phyloP scores from a whole-genome alignment of 1,284 basidiomycete genomes.

The Mycosarcoma mackinlayi region DNA sequence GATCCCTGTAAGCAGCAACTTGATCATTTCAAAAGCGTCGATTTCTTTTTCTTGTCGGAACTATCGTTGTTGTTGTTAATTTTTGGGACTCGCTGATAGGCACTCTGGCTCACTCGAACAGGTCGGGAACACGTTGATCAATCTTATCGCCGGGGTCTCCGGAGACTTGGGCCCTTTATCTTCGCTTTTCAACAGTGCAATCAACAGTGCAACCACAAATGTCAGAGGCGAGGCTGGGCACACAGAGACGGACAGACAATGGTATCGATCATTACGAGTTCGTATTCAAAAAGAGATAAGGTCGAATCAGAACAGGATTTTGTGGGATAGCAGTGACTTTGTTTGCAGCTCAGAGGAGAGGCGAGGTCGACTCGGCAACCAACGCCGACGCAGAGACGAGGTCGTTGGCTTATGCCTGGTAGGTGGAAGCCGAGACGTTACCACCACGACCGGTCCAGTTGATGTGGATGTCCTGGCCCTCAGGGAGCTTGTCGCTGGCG shows the following conservation, averaged over 20 bases:
- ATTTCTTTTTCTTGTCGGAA: slow-evolving; percentile 5
- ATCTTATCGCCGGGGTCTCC: too few relatives aligned
- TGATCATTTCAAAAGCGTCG: too few relatives aligned
- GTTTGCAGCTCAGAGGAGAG: neutral
- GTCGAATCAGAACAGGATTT: slow-evolving; percentile 1
- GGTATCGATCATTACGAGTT: neutral
- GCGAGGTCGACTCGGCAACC: neutral
- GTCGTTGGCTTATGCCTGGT: slow-evolving; percentile 87
- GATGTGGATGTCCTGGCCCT: slow-evolving; percentile 80
- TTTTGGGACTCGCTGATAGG: too few relatives aligned
- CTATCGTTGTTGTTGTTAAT: neutral
- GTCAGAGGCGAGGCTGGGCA: neutral
- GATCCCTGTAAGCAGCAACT: slow-evolving; percentile 42
- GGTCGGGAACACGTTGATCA: too few relatives aligned
- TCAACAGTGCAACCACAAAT: too few relatives aligned
- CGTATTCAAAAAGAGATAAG: slow-evolving; percentile 4
- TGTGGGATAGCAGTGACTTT: slow-evolving; percentile 2
- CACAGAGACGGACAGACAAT: neutral
- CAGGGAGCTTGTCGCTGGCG: slow-evolving; percentile 69
- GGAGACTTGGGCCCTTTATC: too few relatives aligned
- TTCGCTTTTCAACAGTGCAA: too few relatives aligned
- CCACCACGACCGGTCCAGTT: slow-evolving; percentile 89
- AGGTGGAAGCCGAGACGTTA: slow-evolving; percentile 89
- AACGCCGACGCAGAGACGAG: neutral
- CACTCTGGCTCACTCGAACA: too few relatives aligned